Conservation (phyloP, 1,284 basidiomycete species). For the Takashimella koratensis region DNA sequence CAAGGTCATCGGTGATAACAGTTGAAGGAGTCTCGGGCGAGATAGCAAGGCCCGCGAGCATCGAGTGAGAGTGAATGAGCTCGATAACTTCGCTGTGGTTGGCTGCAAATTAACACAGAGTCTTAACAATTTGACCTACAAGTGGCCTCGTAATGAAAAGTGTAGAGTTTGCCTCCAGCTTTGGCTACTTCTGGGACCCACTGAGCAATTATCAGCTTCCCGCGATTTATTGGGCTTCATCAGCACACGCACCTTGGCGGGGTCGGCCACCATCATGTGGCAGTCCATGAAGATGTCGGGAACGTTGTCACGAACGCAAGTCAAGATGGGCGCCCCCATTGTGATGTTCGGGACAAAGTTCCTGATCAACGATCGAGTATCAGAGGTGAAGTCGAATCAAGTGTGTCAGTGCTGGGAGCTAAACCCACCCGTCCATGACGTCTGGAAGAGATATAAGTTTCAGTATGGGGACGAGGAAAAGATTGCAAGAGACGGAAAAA, state of each 20-base stretch:
- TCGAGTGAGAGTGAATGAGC: conserved; percentile 61
- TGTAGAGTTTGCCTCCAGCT: conserved; percentile 91
- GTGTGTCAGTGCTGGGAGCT: neutral
- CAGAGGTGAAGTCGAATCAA: neutral
- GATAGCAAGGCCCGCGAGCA: conserved; percentile 92
- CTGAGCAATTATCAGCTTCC: too few relatives aligned
- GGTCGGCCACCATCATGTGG: conserved; percentile 99
- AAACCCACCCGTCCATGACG: conserved; percentile 85
- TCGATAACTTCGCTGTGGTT: conserved; percentile 71
- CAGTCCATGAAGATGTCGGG: conserved; percentile 99
- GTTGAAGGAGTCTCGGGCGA: conserved; percentile 85
- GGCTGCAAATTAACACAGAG: conserved; percentile 43
- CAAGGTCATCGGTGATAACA: conserved; percentile 79
- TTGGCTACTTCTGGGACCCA: conserved; percentile 96
- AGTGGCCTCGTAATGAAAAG: conserved; percentile 96
- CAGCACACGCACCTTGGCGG: conserved; percentile 72
- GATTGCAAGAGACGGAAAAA: too few relatives aligned
- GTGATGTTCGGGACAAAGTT: conserved; percentile 99
- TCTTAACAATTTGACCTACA: conserved; percentile 55
- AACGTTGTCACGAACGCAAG: conserved; percentile 81
- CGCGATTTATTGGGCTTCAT: too few relatives aligned
- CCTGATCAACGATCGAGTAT: conserved; percentile 37
- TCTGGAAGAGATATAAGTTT: conserved; percentile 62
- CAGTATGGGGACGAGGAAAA: too few relatives aligned
- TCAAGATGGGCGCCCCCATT: conserved; percentile 87